Evolutionary conservation across 306 rosid genomes (phyloP).

Genomic region (Pterocarpus macrocarpus): DNA sequence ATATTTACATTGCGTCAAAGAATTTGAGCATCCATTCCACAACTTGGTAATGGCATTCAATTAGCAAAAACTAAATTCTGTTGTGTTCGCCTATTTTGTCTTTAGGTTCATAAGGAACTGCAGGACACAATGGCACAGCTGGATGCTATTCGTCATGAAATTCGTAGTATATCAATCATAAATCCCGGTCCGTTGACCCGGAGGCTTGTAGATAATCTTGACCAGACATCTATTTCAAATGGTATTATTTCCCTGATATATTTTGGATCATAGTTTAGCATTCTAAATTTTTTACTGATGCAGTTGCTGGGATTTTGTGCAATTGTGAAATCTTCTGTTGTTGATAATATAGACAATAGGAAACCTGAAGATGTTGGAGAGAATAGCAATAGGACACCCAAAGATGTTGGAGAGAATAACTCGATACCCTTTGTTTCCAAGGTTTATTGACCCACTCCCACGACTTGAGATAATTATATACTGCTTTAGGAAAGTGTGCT

Average conservation of each 20-base stretch:
- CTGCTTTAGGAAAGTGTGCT: constrained; percentile 41
- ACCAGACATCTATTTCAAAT: constrained; percentile 39
- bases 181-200: constrained; percentile 80
- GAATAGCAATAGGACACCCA: neutral
- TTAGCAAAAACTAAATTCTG: constrained; percentile 14
- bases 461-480: constrained; percentile 38
- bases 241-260: constrained; percentile 44
- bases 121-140: constrained; percentile 86
- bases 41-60: constrained; percentile 24
- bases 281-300: neutral
- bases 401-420: constrained; percentile 16
- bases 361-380: constrained; percentile 45
- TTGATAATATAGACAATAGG: constrained; percentile 37
- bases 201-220: constrained; percentile 65
- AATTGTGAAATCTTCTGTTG: constrained; percentile 17
- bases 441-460: constrained; percentile 38
- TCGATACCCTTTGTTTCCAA: constrained; percentile 37
- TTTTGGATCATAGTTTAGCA: constrained; percentile 4
- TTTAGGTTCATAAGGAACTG: constrained; percentile 87
- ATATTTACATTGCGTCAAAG: neutral
- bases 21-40: constrained; percentile 16
- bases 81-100: constrained; percentile 22
- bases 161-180: constrained; percentile 69
- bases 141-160: constrained; percentile 87
- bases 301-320: constrained; percentile 34